Percentiles rank a stretch among this genome's conserved stretches.
Evolutionary conservation across 495 filamentous ascomycete species (phyloP).

Genomic region (Penicillium coffeae): DNA sequence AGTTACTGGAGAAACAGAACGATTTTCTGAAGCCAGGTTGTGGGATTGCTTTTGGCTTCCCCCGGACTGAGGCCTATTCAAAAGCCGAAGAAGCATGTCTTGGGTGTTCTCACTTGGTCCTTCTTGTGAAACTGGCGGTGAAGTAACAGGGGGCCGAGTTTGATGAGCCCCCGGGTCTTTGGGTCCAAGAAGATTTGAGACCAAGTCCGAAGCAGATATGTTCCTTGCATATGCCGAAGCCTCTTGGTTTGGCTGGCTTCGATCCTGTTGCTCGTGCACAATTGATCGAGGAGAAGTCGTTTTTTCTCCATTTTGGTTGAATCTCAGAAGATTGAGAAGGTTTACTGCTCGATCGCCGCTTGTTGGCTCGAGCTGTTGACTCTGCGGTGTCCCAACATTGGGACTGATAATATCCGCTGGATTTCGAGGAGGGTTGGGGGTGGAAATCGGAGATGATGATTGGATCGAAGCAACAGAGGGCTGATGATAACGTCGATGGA

Average conservation of each 20-base stretch:
- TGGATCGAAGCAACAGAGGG: neutral
- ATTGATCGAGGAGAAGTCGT: constrained; percentile 3
- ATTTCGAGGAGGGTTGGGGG: neutral
- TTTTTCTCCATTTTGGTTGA: constrained; percentile 52
- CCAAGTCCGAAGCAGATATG: constrained; percentile 60
- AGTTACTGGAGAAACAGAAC: constrained; percentile 1
- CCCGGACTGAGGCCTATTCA: constrained; percentile 54
- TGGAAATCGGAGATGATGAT: neutral
- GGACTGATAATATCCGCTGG: constrained; percentile 48
- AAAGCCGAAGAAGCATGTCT: constrained; percentile 61
- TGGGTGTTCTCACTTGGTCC: constrained; percentile 53
- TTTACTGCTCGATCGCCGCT: constrained; percentile 62
- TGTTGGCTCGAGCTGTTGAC: constrained; percentile 28
- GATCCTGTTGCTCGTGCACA: constrained; percentile 33
- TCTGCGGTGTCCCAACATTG: constrained; percentile 39
- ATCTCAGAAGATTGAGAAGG: constrained; percentile 84
- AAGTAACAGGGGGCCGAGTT: constrained; percentile 14
- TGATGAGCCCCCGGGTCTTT: too few relatives aligned
- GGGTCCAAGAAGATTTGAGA: constrained; percentile 59
- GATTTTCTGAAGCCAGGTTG: constrained; percentile 7
- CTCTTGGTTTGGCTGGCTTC: constrained; percentile 34
- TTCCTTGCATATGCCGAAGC: constrained; percentile 46
- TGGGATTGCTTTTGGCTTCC: constrained; percentile 19
- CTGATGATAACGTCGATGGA: too few relatives aligned
- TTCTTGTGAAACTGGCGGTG: constrained; percentile 22